Evolutionary conservation across 176 grass and related monocot genomes (phyloP).

Genomic region (Alloteropsis semialata): DNA sequence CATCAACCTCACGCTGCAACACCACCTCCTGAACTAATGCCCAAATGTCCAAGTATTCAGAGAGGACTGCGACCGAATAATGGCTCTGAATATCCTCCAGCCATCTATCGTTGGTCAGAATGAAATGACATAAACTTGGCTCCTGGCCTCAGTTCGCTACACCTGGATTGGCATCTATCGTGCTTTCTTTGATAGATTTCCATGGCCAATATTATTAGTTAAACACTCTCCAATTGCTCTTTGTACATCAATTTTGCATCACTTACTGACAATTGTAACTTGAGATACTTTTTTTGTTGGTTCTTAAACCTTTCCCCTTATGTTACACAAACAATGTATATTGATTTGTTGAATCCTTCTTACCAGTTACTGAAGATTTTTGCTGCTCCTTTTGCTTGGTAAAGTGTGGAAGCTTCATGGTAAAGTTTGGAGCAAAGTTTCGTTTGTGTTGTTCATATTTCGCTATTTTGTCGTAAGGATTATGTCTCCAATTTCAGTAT

Average conservation of each 20-base stretch:
- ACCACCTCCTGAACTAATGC: no score
- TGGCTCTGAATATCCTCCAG: no score
- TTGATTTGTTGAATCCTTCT: constrained; percentile 27
- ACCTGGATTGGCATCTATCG: not conserved
- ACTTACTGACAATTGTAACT: constrained; percentile 6
- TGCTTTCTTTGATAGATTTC: constrained; percentile 12
- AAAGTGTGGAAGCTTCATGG: constrained; percentile 79
- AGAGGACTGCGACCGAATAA: no score
- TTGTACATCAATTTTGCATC: constrained; percentile 18
- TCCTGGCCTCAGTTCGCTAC: not conserved
- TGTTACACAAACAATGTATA: not conserved
- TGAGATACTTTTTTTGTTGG: constrained; percentile 4
- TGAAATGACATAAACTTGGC: no score
- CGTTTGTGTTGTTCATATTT: constrained; percentile 15
- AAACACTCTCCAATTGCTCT: not conserved
- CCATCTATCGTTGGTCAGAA: no score
- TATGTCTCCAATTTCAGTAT: not conserved
- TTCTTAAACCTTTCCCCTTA: not conserved
- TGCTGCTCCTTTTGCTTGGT: constrained; percentile 76
- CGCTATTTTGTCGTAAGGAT: not conserved
- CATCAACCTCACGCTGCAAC: no score
- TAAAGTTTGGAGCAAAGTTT: constrained; percentile 33
- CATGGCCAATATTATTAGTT: not conserved
- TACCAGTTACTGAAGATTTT: constrained; percentile 86
- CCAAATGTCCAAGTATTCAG: no score